phyloP scores from a whole-genome alignment of 495 filamentous ascomycete genomes.

The Xanthoparmelia taractica region DNA sequence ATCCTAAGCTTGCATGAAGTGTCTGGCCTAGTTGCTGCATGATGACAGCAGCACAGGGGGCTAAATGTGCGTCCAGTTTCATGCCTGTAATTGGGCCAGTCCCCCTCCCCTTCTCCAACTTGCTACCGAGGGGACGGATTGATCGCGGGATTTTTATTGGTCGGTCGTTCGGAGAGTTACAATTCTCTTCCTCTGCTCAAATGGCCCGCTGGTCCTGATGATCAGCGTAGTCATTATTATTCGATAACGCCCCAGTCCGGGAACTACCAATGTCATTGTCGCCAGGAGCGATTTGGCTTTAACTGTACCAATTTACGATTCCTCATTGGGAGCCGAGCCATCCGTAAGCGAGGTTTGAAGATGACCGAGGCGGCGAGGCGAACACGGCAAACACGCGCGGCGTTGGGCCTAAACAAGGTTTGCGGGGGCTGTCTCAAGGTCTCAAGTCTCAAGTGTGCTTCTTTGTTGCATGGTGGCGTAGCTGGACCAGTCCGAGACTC shows the following conservation, averaged over 20 bases:
- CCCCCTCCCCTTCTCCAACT: not conserved
- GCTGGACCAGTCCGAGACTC: not conserved
- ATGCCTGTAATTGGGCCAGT: not conserved
- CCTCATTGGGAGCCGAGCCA: not conserved
- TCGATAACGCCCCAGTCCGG: not conserved
- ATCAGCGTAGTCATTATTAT: not conserved
- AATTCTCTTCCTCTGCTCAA: not conserved
- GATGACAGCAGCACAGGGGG: conserved; percentile 6
- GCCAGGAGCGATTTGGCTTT: not conserved
- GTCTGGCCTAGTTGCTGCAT: conserved; percentile 12
- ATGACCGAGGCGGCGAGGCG: conserved; percentile 5
- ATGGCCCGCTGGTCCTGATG: not conserved
- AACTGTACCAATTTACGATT: not conserved
- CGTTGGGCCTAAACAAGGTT: conserved; percentile 11
- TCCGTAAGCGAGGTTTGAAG: conserved; percentile 9
- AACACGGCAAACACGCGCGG: conserved; percentile 14
- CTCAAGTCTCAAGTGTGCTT: conserved; percentile 4
- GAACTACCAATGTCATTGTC: not conserved
- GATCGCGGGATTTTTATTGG: conserved; percentile 3
- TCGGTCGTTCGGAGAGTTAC: not conserved
- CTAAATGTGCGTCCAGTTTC: not conserved
- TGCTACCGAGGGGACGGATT: not conserved
- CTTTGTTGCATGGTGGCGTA: conserved; percentile 12
- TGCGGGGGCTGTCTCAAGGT: conserved; percentile 12
- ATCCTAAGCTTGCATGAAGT: not conserved